Evolutionary conservation across 2,329 filamentous ascomycete species (phyloP).

Genomic region (Beauveria sp.): DNA sequence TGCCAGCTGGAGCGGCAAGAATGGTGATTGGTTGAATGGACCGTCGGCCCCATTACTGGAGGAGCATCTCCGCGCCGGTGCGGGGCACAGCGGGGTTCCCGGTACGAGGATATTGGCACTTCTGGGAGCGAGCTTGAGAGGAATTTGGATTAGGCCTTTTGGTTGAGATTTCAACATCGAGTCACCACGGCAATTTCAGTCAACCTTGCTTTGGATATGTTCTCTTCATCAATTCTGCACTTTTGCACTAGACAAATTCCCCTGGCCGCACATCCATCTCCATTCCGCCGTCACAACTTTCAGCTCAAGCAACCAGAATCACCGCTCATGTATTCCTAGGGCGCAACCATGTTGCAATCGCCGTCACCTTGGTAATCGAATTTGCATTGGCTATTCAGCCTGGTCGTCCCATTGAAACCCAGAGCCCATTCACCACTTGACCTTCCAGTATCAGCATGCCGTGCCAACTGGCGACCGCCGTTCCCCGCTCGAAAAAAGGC

Average conservation of each 20-base stretch:
- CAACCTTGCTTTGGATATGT: neutral
- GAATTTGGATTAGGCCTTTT: too few species aligned
- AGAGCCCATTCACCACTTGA: too few species aligned
- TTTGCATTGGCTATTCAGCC: too few species aligned
- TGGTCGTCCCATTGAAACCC: neutral
- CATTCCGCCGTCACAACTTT: neutral
- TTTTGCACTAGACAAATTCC: neutral
- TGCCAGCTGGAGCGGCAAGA: neutral
- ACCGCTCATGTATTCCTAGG: neutral
- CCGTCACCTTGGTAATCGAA: too few species aligned
- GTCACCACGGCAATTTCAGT: neutral
- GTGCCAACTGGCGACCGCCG: neutral
- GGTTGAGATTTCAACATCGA: neutral
- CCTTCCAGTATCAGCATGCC: neutral
- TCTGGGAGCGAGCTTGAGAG: too few species aligned
- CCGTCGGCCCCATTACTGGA: neutral
- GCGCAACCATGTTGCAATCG: neutral
- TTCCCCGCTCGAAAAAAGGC: neutral
- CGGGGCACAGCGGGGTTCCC: too few species aligned
- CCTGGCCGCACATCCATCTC: neutral
- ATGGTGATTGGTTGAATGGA: neutral
- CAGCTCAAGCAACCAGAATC: neutral
- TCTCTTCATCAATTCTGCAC: neutral
- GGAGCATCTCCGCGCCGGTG: neutral
- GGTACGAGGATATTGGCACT: too few species aligned